A percentile compares a stretch with the other conserved stretches of the same genome.
phyloP scores from a whole-genome alignment of 148 eudicot species.

The Rhododendron williamsianum region DNA sequence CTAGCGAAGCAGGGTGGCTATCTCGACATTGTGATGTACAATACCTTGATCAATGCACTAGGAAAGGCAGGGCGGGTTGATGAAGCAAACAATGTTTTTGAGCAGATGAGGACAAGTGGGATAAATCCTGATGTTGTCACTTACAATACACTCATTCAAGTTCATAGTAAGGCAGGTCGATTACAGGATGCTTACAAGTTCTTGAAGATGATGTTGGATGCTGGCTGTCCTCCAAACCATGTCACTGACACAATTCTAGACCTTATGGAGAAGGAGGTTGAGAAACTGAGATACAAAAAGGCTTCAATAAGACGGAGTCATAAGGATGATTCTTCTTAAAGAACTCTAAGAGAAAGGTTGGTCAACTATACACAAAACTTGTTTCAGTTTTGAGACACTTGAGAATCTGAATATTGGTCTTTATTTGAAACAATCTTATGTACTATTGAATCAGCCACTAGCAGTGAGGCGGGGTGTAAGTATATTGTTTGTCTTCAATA shows the following conservation, averaged over 20 bases:
- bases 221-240: slow-evolving; percentile 78
- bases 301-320: slow-evolving; percentile 28
- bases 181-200: slow-evolving; percentile 62
- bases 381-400: background rate
- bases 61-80: slow-evolving; percentile 82
- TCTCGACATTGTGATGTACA: slow-evolving; percentile 85
- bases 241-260: slow-evolving; percentile 79
- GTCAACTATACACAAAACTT: background rate
- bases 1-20: slow-evolving; percentile 72
- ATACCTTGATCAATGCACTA: slow-evolving; percentile 71
- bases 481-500: background rate
- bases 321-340: slow-evolving; percentile 21
- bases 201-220: slow-evolving; percentile 80
- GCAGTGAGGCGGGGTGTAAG: background rate
- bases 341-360: background rate
- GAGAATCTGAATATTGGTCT: background rate
- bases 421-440: background rate
- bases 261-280: slow-evolving; percentile 59
- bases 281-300: slow-evolving; percentile 40
- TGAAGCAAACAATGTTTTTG: slow-evolving; percentile 52
- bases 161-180: slow-evolving; percentile 63
- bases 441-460: background rate
- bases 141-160: slow-evolving; percentile 70
- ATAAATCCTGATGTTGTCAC: slow-evolving; percentile 80
- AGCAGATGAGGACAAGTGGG: slow-evolving; percentile 70